Evolutionary conservation across 768 basidiomycete genomes (phyloP).

Genomic region (Tubosaeta brunneosetosa): DNA sequence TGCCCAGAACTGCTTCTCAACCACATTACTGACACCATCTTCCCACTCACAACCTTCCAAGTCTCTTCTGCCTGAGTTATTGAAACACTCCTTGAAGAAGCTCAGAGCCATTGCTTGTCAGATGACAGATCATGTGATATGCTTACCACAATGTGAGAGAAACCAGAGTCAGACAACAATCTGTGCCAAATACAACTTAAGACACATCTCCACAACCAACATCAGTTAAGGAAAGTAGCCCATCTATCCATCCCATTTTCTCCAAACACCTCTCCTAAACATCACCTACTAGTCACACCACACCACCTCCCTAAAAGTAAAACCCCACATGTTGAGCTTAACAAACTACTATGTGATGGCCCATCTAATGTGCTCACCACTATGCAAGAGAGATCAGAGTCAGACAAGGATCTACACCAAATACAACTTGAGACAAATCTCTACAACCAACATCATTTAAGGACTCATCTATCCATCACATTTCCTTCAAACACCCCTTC

Average conservation of each 20-base stretch:
- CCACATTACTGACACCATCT: constrained; percentile 24
- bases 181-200: too few species aligned
- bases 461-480: constrained; percentile 36
- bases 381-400: constrained; percentile 44
- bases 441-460: constrained; percentile 53
- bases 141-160: too few species aligned
- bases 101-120: constrained; percentile 43
- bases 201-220: too few species aligned
- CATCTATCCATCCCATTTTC: too few species aligned
- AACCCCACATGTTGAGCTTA: too few species aligned
- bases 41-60: constrained; percentile 26
- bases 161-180: too few species aligned
- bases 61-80: constrained; percentile 27
- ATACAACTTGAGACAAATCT: constrained; percentile 68
- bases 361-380: constrained; percentile 33
- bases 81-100: constrained; percentile 55
- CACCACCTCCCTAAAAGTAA: too few species aligned
- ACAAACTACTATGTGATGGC: too few species aligned
- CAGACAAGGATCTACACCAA: constrained; percentile 64
- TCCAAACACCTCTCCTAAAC: too few species aligned
- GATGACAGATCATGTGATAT: constrained; percentile 34
- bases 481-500: constrained; percentile 33
- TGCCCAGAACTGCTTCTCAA: constrained; percentile 19
- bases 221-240: too few species aligned
- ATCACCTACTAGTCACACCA: too few species aligned